A percentile compares a stretch with the other conserved stretches of the same genome.
Evolutionary conservation across 768 basidiomycete genomes (phyloP).

Genomic region (Termitomyces sp.): DNA sequence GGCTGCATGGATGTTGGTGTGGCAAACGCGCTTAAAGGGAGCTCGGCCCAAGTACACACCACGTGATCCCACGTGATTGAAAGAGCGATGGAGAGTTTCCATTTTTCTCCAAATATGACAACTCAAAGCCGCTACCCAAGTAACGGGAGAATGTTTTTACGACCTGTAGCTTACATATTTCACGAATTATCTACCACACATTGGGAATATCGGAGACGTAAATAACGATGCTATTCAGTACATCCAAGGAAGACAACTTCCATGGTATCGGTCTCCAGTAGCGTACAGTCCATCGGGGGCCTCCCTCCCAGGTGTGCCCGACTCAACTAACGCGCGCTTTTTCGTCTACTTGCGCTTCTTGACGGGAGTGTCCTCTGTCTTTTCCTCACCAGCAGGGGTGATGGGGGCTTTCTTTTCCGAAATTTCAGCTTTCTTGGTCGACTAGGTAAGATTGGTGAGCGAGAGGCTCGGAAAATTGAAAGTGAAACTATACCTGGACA

Average conservation of each 20-base stretch:
- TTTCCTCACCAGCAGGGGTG: constrained; percentile 65
- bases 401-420: constrained; percentile 56
- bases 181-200: constrained; percentile 9
- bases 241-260: constrained; percentile 8
- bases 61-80: too few species aligned
- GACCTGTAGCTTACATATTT: constrained; percentile 13
- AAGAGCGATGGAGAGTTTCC: too few species aligned
- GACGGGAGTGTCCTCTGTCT: constrained; percentile 59
- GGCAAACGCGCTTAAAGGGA: too few species aligned
- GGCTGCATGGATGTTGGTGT: too few species aligned
- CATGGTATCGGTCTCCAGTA: constrained; percentile 9
- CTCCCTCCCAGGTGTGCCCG: constrained; percentile 12
- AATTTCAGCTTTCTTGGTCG: constrained; percentile 74
- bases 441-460: constrained; percentile 27
- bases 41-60: too few species aligned
- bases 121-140: too few species aligned
- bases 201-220: constrained; percentile 9
- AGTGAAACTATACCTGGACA: constrained; percentile 42
- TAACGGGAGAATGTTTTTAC: too few species aligned
- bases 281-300: constrained; percentile 8
- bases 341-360: constrained; percentile 61
- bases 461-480: not conserved
- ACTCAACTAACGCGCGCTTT: not conserved
- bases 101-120: too few species aligned
- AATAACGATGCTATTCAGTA: constrained; percentile 10